Conservation (phyloP, 257 asterid species). For the Fraxinus pennsylvanica region DNA sequence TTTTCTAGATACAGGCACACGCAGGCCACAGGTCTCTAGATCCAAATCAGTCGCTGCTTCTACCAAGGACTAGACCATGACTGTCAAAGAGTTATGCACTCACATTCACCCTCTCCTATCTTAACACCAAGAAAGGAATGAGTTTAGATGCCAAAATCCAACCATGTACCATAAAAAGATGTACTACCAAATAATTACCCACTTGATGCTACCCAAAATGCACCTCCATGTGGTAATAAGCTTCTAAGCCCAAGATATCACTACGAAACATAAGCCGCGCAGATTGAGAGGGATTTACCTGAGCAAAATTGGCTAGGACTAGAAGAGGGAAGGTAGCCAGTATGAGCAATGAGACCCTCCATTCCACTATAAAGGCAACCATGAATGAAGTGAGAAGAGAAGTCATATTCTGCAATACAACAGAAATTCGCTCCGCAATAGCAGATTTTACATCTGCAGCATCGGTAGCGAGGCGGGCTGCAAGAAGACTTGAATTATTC, state of each 20-base stretch:
- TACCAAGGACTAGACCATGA: too few relatives aligned
- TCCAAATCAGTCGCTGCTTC: too few relatives aligned
- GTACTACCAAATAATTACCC: neutral
- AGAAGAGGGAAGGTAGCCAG: slow-evolving; percentile 90
- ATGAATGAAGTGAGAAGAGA: slow-evolving; percentile 96
- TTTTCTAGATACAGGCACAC: neutral
- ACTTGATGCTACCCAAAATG: neutral
- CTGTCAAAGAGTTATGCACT: neutral
- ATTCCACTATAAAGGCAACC: slow-evolving; percentile 91
- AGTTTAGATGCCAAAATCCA: slow-evolving; percentile 47
- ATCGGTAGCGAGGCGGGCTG: slow-evolving; percentile 88
- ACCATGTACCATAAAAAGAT: slow-evolving; percentile 7
- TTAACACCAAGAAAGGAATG: slow-evolving; percentile 34
- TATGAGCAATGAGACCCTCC: slow-evolving; percentile 94
- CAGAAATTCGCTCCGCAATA: slow-evolving; percentile 96
- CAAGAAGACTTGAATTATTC: slow-evolving; percentile 86
- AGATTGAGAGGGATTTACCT: slow-evolving; percentile 50
- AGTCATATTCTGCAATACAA: slow-evolving; percentile 93
- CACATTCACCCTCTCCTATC: slow-evolving; percentile 41
- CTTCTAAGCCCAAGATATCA: neutral
- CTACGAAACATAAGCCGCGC: neutral
- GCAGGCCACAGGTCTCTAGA: neutral
- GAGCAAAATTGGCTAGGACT: slow-evolving; percentile 98
- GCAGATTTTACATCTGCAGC: slow-evolving; percentile 98
- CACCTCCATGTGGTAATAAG: neutral